Base-by-base conservation (phyloP, 2,329 filamentous ascomycete genomes). In the Penicillium sp. region DNA sequence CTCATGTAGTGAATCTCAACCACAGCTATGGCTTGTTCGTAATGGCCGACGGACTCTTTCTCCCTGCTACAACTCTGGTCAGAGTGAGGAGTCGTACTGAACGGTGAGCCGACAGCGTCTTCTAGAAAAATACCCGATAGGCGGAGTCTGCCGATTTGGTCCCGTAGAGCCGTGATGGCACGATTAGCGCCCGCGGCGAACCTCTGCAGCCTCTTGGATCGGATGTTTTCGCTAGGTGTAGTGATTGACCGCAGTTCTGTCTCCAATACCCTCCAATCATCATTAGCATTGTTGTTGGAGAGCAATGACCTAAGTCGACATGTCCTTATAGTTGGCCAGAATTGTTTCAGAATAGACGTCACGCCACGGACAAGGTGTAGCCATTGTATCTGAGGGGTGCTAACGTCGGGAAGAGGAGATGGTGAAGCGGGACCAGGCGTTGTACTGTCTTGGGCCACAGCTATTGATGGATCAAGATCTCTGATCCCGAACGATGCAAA, bases 401-500 rank as follows among this genome's bases (percentile, higher is more conserved):
- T 50, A 10, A 43, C 22, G 24, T 46, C 31, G 14, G 6, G n/a
- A 24, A 6, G 13, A 46, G 24, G 18, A 37, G 13, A 13, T 13
- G 18, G 31, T 11, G 39, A n/a, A 19, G 18, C n/a, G 6, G 4
- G 6, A 2, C 14, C 27, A 3, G 18, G 7, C n/a, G 6, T 18
- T 9, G 13, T n/a, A 18, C 3, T 14, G 11, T 44, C 27, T 16
- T 36, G 50, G 16, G 19, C 13, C 19, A 6, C 7, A 14, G 43
- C 41, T 2, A 27, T 6, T 2, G 16, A 46, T n/a, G 37, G 19
- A 33, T 49, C 47, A 14, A 60, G 35, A 31, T 58, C 44, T 10
- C 52, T 47, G 7, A 62, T 35, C 3, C 53, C 50, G 2, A 66
- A 43, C 6, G 67, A 70, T 14, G 57, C 66, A 41, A 67, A 69